These are phyloP conservation scores for Pseudozyma thailandica DNA, from an alignment of 1,284 basidiomycete genomes.

Conservation along the genomic window DNA sequence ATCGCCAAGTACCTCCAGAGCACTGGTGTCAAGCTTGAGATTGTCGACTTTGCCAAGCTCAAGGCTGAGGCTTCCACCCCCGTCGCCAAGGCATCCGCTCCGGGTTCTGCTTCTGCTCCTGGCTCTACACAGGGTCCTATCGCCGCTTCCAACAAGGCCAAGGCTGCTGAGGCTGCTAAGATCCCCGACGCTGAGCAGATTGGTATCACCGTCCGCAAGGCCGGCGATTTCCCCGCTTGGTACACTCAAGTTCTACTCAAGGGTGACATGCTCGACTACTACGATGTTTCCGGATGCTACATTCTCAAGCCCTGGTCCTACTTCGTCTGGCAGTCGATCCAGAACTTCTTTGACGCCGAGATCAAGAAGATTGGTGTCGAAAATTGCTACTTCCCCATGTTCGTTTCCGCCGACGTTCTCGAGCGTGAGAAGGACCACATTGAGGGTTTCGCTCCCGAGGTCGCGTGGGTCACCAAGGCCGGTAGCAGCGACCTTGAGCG, in stretches of 20 bases:
- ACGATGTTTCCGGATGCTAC: slow-evolving; percentile 97
- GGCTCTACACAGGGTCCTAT: slow-evolving; percentile 45
- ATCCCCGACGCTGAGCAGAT: slow-evolving; percentile 66
- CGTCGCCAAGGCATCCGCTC: slow-evolving; percentile 37
- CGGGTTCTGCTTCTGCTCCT: slow-evolving; percentile 39
- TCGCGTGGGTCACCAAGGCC: slow-evolving; percentile 97
- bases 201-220: slow-evolving; percentile 67
- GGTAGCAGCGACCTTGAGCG: slow-evolving; percentile 94
- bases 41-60: slow-evolving; percentile 58
- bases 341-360: slow-evolving; percentile 71
- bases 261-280: slow-evolving; percentile 99
- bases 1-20: slow-evolving; percentile 59
- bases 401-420: slow-evolving; percentile 89
- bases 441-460: slow-evolving; percentile 99
- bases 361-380: slow-evolving; percentile 96
- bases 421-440: slow-evolving; percentile 99
- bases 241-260: slow-evolving; percentile 86
- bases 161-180: slow-evolving; percentile 54
- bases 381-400: slow-evolving; percentile 99
- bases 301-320: slow-evolving; percentile 98
- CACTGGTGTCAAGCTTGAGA: slow-evolving; percentile 60
- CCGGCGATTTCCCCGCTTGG: slow-evolving; percentile 66
- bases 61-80: slow-evolving; percentile 47
- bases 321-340: slow-evolving; percentile 95
- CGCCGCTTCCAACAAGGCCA: slow-evolving; percentile 39